These are phyloP conservation scores for Colletotrichum caudatum DNA, from an alignment of 2,329 filamentous ascomycete genomes.

Conservation along the genomic window DNA sequence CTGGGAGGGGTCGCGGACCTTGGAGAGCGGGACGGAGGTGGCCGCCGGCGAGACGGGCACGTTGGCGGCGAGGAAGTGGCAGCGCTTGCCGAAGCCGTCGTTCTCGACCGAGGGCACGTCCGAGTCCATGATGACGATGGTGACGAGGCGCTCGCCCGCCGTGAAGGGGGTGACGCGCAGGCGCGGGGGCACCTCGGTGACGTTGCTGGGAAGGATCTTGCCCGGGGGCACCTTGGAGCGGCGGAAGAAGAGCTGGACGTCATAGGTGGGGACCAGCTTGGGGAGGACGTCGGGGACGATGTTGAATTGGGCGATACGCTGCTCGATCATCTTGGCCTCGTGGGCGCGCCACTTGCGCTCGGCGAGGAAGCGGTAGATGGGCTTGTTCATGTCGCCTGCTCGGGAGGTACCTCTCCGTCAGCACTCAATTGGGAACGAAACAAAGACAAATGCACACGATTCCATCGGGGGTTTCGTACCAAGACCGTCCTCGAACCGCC, in stretches of 20 bases:
- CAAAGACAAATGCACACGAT: not conserved
- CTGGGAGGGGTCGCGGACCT: slow-evolving; percentile 70
- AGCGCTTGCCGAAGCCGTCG: slow-evolving; percentile 83
- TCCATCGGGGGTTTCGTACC: slow-evolving; percentile 65
- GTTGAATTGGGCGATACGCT: slow-evolving; percentile 88
- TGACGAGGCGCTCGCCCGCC: slow-evolving; percentile 82
- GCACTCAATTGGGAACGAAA: slow-evolving; percentile 8
- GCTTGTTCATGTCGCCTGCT: slow-evolving; percentile 92
- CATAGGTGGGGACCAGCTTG: slow-evolving; percentile 79
- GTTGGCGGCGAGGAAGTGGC: slow-evolving; percentile 86
- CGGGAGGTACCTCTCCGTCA: slow-evolving; percentile 4
- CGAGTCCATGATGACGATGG: slow-evolving; percentile 86
- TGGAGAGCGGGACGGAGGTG: slow-evolving; percentile 73
- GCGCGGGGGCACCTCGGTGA: slow-evolving; percentile 79
- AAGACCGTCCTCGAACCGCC: slow-evolving; percentile 89
- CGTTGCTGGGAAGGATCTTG: slow-evolving; percentile 78
- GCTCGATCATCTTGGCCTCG: slow-evolving; percentile 81
- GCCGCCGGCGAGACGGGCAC: slow-evolving; percentile 65
- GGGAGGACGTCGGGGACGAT: slow-evolving; percentile 91
- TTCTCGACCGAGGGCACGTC: slow-evolving; percentile 85
- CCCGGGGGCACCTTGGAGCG: slow-evolving; percentile 78
- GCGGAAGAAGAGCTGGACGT: slow-evolving; percentile 86
- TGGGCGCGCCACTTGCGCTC: slow-evolving; percentile 89
- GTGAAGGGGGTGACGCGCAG: slow-evolving; percentile 90
- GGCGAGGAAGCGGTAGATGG: slow-evolving; percentile 92